These are phyloP conservation scores for maize (Zea mays) DNA, from an alignment of 176 grass and related monocot species.

Conservation along the genomic window DNA sequence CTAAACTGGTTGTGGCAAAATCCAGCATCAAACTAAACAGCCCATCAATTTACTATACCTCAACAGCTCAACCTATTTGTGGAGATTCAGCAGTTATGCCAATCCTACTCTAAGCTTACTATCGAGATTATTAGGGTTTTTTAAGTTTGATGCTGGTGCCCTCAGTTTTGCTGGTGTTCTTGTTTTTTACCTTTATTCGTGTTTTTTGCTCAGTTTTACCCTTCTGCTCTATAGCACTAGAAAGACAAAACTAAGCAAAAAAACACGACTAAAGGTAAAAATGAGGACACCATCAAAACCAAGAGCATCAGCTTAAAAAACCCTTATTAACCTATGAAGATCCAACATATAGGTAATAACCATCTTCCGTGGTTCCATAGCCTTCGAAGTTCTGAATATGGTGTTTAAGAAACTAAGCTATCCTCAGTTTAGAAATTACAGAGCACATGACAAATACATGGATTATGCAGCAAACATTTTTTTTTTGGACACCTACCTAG, in stretches of 20 bases:
- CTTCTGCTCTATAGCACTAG: too few species aligned
- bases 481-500: constrained; percentile 3
- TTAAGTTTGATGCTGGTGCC: too few species aligned
- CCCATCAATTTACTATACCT: neutral
- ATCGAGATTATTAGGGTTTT: neutral
- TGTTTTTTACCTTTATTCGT: too few species aligned
- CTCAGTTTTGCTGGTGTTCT: too few species aligned
- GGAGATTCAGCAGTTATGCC: neutral
- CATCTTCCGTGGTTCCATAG: neutral
- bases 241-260: too few species aligned
- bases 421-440: neutral
- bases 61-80: neutral
- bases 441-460: constrained; percentile 24
- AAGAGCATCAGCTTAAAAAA: too few species aligned
- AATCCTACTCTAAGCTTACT: neutral
- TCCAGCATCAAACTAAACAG: neutral
- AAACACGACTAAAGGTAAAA: too few species aligned
- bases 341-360: neutral
- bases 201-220: too few species aligned
- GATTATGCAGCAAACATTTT: neutral
- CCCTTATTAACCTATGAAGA: neutral
- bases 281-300: too few species aligned
- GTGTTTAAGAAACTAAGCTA: neutral
- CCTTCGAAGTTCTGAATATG: neutral
- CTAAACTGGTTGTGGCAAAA: neutral